Base-by-base conservation (phyloP, 148 eudicot species). In the Pouteria glomerata region DNA sequence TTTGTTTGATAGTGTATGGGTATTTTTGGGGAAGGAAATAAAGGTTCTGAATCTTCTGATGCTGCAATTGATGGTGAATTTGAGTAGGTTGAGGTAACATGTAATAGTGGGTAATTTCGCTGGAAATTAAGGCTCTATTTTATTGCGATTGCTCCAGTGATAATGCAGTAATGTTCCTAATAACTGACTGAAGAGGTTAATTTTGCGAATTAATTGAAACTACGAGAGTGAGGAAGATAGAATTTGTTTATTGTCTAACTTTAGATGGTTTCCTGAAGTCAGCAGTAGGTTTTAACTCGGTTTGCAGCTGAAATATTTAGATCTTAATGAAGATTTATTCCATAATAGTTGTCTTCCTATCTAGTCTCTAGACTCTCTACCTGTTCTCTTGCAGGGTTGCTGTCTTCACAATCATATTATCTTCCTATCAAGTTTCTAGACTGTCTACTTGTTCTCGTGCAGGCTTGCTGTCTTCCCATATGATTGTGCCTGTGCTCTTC, bases 111-210 rank as follows among this genome's bases (percentile, higher is more conserved):
- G 55, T 51, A 51, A n/a, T 39, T 24, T 24, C 5, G 68, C 21
- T 41, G 68, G 68, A 41, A 39, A 16, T 23, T 14, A 41, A 63
- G 68, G 33, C 24, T 14, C 48, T 63, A 37, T 39, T 10, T 24
- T 19, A 48, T 63, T 14, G 48, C 13, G 68, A 63, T 63, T 24
- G 50, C 31, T 7, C 3, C 15, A 4, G 8, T 35, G 12, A 0
- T 16, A 31, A 19, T 5, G 18, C 4, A 0, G 21, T 23, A 63
- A 37, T 26, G 24, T 1, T 63, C 10, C 30, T 37, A n/a, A 27
- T 37, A 26, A 62, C 45, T 19, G 23, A 41, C 14, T 37, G 35
- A 55, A 65, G 69, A 44, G 69, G 35, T 45, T 65, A 55, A 65
- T 63, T 14, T 11, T 39, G 18, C 21, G 69, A 44, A 26, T 23